A percentile compares a stretch with the other conserved stretches of the same genome.
Evolutionary conservation across 805 yeast genomes (phyloP).

Genomic region (Hanseniaspora nectarophila): DNA sequence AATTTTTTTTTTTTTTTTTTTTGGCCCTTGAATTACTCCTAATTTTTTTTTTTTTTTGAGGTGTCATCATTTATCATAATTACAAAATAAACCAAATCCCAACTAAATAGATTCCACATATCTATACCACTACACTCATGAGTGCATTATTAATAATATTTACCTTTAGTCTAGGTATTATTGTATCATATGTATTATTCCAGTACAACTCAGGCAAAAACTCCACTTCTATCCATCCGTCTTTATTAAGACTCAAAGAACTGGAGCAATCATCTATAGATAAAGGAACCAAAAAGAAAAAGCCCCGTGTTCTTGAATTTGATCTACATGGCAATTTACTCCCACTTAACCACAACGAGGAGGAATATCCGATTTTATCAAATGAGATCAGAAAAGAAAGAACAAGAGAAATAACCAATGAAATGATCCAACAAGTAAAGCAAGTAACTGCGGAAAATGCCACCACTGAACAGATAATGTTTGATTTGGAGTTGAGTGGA

Average conservation of each 20-base stretch:
- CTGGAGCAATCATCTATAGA: not conserved
- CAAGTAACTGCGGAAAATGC: not conserved
- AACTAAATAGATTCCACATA: too few relatives aligned
- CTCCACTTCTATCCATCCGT: constrained; percentile 1
- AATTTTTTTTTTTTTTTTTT: too few relatives aligned
- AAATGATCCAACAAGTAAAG: constrained; percentile 4
- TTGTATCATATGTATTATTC: not conserved
- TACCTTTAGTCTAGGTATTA: not conserved
- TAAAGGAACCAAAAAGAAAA: not conserved
- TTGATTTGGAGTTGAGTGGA: constrained; percentile 64
- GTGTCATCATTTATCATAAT: too few relatives aligned
- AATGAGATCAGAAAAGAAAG: constrained; percentile 6
- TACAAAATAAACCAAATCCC: too few relatives aligned
- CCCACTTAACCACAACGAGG: constrained; percentile 6
- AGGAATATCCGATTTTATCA: not conserved
- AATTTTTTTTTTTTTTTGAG: not conserved
- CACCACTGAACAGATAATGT: constrained; percentile 50
- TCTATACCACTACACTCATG: not conserved
- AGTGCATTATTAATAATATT: not conserved
- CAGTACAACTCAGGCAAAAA: not conserved
- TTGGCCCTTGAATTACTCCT: too few relatives aligned
- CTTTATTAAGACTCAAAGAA: constrained; percentile 5
- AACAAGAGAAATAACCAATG: not conserved
- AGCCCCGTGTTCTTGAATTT: not conserved
- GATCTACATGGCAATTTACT: constrained; percentile 2